Evolutionary conservation across 345 rosid species (phyloP), one percentile per base, ranked within the genome.

Genomic region (Dipteronia dyeriana): DNA sequence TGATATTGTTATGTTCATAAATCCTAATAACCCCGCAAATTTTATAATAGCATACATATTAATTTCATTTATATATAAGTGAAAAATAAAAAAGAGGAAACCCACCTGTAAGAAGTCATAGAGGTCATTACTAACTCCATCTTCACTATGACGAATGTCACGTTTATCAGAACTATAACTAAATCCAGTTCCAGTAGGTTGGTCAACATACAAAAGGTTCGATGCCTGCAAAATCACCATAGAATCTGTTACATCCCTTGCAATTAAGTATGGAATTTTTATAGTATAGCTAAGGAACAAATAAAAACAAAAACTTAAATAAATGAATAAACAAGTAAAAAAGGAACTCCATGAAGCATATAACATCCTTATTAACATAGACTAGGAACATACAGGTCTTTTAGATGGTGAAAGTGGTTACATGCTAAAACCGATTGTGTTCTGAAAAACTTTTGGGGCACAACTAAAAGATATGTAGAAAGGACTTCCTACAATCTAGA

Each of bases 171-270:
- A 86, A 8, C 88, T 94, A 80, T 88, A 97, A 85, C 99, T 97
- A 84, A 92, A 97, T 56, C 99, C 99, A 80, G 99, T 97, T 26
- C 99, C 99, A 82, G 85, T 84, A 59, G 99, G 99, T 84, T 97
- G 99, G 78, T 97, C 99, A 75, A 97, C 94, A 73, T 91, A 97
- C 31, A 97, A 83, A 83, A 97, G 94, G 82, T 94, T 97, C 74
- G 99, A 92, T 53, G 75, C 97, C 99, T 96, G 86, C 79, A 83
- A 79, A 64, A 79, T 34, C 62, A 54, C 57, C 70, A 76, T 6
- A 57, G 31, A 53, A 75, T 10, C 34, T 1, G 31, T 71, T 62
- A 75, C 73, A 41, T 73, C 38, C 68, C 22, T 66, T 16, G 41
- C 14, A 59, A 39, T 11, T 34, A 66, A 43, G 38, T 3, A 22